These are phyloP conservation scores for Ophiostoma angusticollis DNA, from an alignment of 2,329 filamentous ascomycete genomes.

Conservation along the genomic window DNA sequence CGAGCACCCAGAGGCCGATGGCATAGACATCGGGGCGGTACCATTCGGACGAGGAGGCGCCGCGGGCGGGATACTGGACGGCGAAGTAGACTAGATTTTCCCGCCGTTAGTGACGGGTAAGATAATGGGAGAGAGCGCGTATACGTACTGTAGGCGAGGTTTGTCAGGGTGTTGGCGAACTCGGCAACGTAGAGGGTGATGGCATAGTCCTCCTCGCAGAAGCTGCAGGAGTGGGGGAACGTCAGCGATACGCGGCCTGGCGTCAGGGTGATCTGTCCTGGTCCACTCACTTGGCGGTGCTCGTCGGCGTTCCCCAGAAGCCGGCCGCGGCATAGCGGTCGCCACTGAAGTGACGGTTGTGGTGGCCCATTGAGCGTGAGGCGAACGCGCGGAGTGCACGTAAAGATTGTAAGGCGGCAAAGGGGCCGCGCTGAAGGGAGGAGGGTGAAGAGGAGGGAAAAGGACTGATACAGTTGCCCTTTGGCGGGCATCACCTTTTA, in stretches of 20 bases:
- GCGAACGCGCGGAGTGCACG: too few relatives aligned
- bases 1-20: constrained; percentile 27
- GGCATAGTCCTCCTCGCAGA: constrained; percentile 37
- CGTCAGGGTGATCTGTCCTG: too few relatives aligned
- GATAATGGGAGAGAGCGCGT: background rate
- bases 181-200: constrained; percentile 39
- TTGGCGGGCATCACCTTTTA: too few relatives aligned
- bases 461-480: too few relatives aligned
- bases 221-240: constrained; percentile 13
- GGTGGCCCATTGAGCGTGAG: constrained; percentile 17
- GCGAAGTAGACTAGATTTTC: constrained; percentile 31
- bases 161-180: constrained; percentile 40
- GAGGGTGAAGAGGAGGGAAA: too few relatives aligned
- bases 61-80: constrained; percentile 24
- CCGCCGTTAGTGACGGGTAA: background rate
- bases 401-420: too few relatives aligned
- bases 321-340: constrained; percentile 17
- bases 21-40: constrained; percentile 28
- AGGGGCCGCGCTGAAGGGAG: too few relatives aligned
- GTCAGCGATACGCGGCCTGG: too few relatives aligned
- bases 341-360: constrained; percentile 18
- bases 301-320: constrained; percentile 20
- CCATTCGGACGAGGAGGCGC: constrained; percentile 12
- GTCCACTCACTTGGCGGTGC: constrained; percentile 19
- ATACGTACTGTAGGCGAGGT: constrained; percentile 31